Base-by-base conservation (phyloP, 176 grass and related monocot genomes). In the Rhipidocladum racemiflorum region DNA sequence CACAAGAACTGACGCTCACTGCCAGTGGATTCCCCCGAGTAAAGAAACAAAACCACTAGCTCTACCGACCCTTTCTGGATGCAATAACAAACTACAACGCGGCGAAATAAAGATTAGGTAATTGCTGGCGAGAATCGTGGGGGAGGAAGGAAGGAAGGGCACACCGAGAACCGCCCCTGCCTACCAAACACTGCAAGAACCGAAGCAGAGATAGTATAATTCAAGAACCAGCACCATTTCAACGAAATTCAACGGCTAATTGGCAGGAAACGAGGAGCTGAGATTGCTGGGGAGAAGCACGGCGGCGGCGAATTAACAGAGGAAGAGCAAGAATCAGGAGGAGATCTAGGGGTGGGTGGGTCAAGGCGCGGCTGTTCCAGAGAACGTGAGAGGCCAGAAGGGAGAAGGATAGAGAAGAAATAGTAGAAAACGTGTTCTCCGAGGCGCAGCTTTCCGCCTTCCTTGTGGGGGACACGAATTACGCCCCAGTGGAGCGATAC, bases 71-170 rank as follows among this genome's bases (percentile, higher is more conserved):
- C 46, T 53, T 51, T 9, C 5, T 28, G 64, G 14, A 29, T 14
- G 45, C 42, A 17, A 68, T 57, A 75, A 29, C 36, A 46, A 80
- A 30, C 18, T 3, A 23, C 45, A 55, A 6, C 3, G 18, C 36
- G 53, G 63, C 13, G 14, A 36, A 60, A 63, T 32, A 7, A 15
- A 38, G 28, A 48, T 49, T 49, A 46, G 32, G 56, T 17, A 88
- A 73, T 28, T 71, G 46, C 7, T n/a, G 11, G n/a, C 56, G 28
- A 74, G 49, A 72, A 80, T 74, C 59, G 74, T 84, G 38, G 6
- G 18, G 14, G 25, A 3, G 9, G 38, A 49, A 48, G 57, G 18
- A 12, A 28, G 16, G 36, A 50, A 38, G 32, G 27, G 13, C 18
- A 5, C 21, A 7, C 23, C 60, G 49, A 78, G 50, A 68, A 54